Percentiles rank a stretch among this genome's conserved stretches.
phyloP scores from a whole-genome alignment of 108 stramenopile genomes.

The Nitzschia palea region DNA sequence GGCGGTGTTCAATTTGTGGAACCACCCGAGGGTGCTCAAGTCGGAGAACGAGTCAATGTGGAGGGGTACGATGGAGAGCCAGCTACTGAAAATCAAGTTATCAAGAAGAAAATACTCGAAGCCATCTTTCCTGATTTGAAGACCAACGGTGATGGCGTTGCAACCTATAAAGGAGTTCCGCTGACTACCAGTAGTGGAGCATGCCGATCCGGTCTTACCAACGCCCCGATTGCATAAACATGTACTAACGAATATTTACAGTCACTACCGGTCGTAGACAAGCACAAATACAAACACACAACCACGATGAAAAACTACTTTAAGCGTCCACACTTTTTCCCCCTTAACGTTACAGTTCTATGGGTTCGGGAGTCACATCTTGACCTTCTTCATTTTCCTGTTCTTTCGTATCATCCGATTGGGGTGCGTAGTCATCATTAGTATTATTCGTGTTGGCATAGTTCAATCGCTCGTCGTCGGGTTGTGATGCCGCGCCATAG shows the following conservation, averaged over 20 bases:
- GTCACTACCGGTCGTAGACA: too few relatives aligned
- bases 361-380: too few relatives aligned
- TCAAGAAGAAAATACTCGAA: conserved; percentile 93
- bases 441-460: conserved; percentile 6
- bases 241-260: too few relatives aligned
- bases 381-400: too few relatives aligned
- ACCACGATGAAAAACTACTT: too few relatives aligned
- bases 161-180: conserved; percentile 56
- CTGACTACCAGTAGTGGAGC: conserved; percentile 33
- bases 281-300: too few relatives aligned
- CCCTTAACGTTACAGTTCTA: too few relatives aligned
- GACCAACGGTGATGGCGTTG: conserved; percentile 53
- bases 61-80: conserved; percentile 74
- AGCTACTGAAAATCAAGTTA: conserved; percentile 79
- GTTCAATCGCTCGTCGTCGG: background rate
- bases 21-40: conserved; percentile 70
- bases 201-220: conserved; percentile 2
- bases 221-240: conserved; percentile 13
- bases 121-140: conserved; percentile 62
- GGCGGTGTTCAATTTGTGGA: conserved; percentile 76
- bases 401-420: too few relatives aligned
- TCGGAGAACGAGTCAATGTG: conserved; percentile 79
- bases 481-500: background rate
- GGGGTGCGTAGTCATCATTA: background rate
- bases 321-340: too few relatives aligned